Evolutionary conservation across 2,329 filamentous ascomycete species (phyloP).

Genomic region (Myriosclerotinia curreyana): DNA sequence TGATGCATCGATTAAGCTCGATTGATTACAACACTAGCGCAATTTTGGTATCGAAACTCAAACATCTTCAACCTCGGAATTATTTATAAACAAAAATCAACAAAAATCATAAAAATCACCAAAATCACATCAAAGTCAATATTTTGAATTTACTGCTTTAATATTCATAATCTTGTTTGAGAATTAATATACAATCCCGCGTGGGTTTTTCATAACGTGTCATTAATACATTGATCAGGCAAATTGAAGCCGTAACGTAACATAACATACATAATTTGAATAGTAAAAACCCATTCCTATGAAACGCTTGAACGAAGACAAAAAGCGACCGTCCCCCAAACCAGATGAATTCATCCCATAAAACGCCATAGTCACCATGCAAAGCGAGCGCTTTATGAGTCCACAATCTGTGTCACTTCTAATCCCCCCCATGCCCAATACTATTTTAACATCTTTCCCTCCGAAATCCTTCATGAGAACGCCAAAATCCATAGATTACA

Average conservation of each 20-base stretch:
- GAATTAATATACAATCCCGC: not conserved
- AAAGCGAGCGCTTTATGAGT: slow-evolving; percentile 5
- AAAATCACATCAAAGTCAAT: not conserved
- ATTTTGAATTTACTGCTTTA: not conserved
- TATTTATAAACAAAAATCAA: not conserved
- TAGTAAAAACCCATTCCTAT: slow-evolving; percentile 3
- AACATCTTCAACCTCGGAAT: not conserved
- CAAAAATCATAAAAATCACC: not conserved
- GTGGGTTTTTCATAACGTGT: not conserved
- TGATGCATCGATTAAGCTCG: slow-evolving; percentile 21
- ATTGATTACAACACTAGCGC: slow-evolving; percentile 21
- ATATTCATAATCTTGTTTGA: not conserved
- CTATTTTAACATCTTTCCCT: slow-evolving; percentile 2
- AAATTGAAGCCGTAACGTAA: not conserved
- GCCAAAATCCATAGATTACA: slow-evolving; percentile 11
- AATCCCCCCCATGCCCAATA: slow-evolving; percentile 7
- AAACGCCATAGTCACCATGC: slow-evolving; percentile 17
- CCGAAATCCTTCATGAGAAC: not conserved
- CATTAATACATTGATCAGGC: slow-evolving; percentile 17
- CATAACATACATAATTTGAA: slow-evolving; percentile 7
- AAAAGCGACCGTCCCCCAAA: slow-evolving; percentile 1
- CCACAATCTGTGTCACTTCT: not conserved
- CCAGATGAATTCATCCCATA: not conserved
- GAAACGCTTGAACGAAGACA: not conserved
- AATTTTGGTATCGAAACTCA: slow-evolving; percentile 11